Conservation (phyloP, 371 early-diverging fungal genomes). For the Haplosporangium sp. region DNA sequence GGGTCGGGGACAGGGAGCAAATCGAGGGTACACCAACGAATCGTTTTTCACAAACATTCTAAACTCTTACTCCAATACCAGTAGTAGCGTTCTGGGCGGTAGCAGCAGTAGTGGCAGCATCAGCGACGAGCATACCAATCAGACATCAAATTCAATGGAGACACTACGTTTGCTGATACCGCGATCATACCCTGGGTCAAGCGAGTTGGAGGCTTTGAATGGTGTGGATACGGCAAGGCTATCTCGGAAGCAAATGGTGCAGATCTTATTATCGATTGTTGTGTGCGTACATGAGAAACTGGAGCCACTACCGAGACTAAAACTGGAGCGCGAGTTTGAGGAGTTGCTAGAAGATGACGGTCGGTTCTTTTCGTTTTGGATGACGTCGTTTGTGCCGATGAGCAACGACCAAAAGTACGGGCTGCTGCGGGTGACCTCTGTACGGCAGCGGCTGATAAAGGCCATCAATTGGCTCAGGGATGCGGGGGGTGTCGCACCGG, state of each 20-base stretch:
- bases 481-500: constrained; percentile 22
- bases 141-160: not conserved
- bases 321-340: constrained; percentile 57
- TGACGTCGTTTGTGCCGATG: constrained; percentile 66
- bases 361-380: constrained; percentile 66
- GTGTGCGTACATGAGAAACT: constrained; percentile 46
- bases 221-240: constrained; percentile 20
- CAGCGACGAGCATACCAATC: not conserved
- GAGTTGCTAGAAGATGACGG: constrained; percentile 60
- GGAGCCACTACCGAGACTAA: constrained; percentile 48
- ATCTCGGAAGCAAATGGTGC: constrained; percentile 41
- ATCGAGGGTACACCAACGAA: not conserved
- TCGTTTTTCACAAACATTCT: too few relatives aligned
- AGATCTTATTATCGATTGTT: constrained; percentile 49
- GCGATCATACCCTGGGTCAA: not conserved
- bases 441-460: constrained; percentile 57
- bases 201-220: constrained; percentile 21
- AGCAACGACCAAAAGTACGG: constrained; percentile 58
- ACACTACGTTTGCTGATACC: not conserved
- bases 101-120: too few relatives aligned
- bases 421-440: constrained; percentile 53
- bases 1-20: not conserved
- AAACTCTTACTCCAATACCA: too few relatives aligned
- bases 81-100: too few relatives aligned
- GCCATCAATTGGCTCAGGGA: constrained; percentile 62